Base-by-base conservation (phyloP, 2,329 filamentous ascomycete genomes). In the Anthostomella pinea region DNA sequence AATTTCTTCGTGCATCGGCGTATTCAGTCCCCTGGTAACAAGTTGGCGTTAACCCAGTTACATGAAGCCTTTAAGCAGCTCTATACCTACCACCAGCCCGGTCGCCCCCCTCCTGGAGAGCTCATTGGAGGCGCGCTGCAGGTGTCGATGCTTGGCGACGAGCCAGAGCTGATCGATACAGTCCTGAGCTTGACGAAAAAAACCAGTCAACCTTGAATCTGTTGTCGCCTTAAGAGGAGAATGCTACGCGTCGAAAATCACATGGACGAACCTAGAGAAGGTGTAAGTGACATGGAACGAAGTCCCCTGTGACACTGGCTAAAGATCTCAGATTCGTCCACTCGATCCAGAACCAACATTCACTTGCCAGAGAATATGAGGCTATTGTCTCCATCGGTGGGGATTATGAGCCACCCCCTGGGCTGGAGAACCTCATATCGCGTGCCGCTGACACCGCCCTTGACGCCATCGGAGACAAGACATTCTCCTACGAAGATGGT, bases 401-500 rank as follows among this genome's bases (percentile, higher is more conserved):
- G 9, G 42, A 39, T 30, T 23, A n/a, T 10, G 43, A 43, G 15
- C 19, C 24, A 11, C 30, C 24, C 7, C 30, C 35, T 13, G 31
- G 39, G 16, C 16, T 46, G 13, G 33, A 30, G 14, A 17, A 29
- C 10, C n/a, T 44, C 6, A 28, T 38, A 14, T 33, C 35, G 5
- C 19, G 18, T 19, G 20, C 38, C 2, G 21, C 41, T 8, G 27
- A 43, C 7, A 21, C 24, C 6, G 17, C 21, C 23, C 22, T 45
- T 6, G 23, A 28, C 13, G 15, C 2, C 13, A 37, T 22, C 14
- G 19, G 27, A 11, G 8, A 7, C 8, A 4, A n/a, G 15, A 20
- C 14, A 2, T 30, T 45, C 8, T 28, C 26, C 13, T 46, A 43
- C 8, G 39, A 46, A 20, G 47, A 52, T n/a, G 49, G 47, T 3